phyloP scores from a whole-genome alignment of 2,329 filamentous ascomycete species.

The Colletotrichum viniferum region DNA sequence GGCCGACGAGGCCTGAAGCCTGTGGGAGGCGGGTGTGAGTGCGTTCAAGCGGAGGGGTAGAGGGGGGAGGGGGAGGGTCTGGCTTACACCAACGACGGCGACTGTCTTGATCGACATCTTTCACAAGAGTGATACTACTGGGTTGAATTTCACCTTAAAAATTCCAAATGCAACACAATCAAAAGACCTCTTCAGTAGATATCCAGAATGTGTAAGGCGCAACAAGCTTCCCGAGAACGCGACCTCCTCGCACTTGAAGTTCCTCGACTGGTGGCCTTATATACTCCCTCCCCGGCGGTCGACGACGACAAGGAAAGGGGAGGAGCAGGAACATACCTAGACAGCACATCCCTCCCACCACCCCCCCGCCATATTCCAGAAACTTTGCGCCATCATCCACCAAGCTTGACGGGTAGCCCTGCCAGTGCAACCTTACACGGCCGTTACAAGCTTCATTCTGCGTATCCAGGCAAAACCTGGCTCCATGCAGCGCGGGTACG shows the following conservation, averaged over 20 bases:
- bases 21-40: neutral
- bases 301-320: neutral
- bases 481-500: neutral
- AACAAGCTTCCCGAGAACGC: neutral
- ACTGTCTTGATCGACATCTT: constrained; percentile 15
- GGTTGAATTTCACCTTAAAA: rapidly evolving
- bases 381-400: neutral
- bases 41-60: neutral
- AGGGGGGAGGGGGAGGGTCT: rapidly evolving
- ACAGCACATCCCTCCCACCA: neutral
- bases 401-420: neutral
- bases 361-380: neutral
- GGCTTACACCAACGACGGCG: constrained; percentile 8
- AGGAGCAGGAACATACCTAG: neutral
- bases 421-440: neutral
- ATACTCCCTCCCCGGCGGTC: neutral
- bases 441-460: neutral
- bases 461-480: neutral
- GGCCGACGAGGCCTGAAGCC: constrained; percentile 14
- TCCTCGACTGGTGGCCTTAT: neutral
- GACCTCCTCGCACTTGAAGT: neutral
- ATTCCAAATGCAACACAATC: neutral
- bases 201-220: neutral
- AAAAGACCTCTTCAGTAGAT: neutral
- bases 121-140: neutral